Conservation (phyloP, 306 rosid species). For the Fragaria vesca region DNA sequence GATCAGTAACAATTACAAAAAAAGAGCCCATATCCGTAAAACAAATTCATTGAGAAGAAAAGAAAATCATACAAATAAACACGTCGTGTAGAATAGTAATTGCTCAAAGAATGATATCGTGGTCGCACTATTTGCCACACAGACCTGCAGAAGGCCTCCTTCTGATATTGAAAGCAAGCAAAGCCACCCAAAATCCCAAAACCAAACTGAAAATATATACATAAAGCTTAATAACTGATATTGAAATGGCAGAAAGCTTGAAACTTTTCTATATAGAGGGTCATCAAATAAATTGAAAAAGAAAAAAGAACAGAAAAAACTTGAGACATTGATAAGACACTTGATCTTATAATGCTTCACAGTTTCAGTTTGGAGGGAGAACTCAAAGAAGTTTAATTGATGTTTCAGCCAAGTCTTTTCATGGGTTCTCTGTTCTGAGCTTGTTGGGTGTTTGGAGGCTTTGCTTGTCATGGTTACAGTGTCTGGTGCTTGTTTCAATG, state of each 20-base stretch:
- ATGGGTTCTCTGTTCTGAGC: slow-evolving; percentile 11
- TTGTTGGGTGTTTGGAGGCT: background rate
- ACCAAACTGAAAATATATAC: background rate
- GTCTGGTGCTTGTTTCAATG: slow-evolving; percentile 25
- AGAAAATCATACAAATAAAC: background rate
- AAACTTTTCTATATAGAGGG: background rate
- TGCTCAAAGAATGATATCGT: slow-evolving; percentile 24
- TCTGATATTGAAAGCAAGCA: background rate
- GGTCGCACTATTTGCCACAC: slow-evolving; percentile 55
- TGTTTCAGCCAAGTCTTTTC: background rate
- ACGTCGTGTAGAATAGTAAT: background rate
- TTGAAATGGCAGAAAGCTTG: background rate
- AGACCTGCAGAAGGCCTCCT: slow-evolving; percentile 26
- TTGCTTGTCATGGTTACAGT: slow-evolving; percentile 13
- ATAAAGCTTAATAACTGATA: background rate
- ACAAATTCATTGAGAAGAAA: background rate
- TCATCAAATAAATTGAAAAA: background rate
- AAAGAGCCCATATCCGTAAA: background rate
- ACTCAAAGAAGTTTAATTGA: background rate
- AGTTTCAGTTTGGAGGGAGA: background rate
- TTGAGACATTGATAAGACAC: background rate
- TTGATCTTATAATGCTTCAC: background rate
- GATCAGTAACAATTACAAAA: background rate
- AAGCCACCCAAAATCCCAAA: background rate
- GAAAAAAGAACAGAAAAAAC: background rate